These are phyloP conservation scores for Fusarium vanettenii DNA, from an alignment of 2,329 filamentous ascomycete species.

Conservation along the genomic window DNA sequence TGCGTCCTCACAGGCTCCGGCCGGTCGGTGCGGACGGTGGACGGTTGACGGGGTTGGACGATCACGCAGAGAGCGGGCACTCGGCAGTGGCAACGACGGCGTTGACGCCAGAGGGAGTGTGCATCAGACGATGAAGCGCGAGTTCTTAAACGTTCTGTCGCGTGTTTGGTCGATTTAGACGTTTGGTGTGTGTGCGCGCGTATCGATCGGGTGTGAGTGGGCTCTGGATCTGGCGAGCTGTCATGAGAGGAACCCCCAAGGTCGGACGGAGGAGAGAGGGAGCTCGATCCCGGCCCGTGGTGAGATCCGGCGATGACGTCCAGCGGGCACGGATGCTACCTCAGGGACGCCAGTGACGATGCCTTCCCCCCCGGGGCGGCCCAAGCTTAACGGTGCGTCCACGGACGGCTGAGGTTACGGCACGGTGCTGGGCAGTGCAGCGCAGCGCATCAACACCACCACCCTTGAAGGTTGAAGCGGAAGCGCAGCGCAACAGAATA, in stretches of 20 bases:
- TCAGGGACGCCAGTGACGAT: constrained; percentile 22
- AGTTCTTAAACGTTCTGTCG: constrained; percentile 22
- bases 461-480: background rate
- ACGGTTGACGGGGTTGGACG: constrained; percentile 7
- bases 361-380: background rate
- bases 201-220: constrained; percentile 39
- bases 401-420: constrained; percentile 13
- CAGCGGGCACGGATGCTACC: constrained; percentile 23
- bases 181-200: constrained; percentile 25
- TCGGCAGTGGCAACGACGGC: constrained; percentile 9
- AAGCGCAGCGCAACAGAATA: background rate
- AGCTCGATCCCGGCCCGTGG: constrained; percentile 34
- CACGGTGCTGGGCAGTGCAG: constrained; percentile 27
- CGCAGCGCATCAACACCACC: background rate
- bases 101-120: constrained; percentile 22
- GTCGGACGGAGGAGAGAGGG: constrained; percentile 24
- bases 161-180: constrained; percentile 27
- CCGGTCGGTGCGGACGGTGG: constrained; percentile 17
- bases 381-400: constrained; percentile 13
- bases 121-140: constrained; percentile 8
- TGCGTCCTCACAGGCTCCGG: constrained; percentile 16
- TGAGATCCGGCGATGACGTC: constrained; percentile 38
- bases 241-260: constrained; percentile 34
- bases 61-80: constrained; percentile 16
- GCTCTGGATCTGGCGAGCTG: constrained; percentile 37